Conservation (phyloP, 2,329 filamentous ascomycete genomes). For the Colletotrichum sp. region DNA sequence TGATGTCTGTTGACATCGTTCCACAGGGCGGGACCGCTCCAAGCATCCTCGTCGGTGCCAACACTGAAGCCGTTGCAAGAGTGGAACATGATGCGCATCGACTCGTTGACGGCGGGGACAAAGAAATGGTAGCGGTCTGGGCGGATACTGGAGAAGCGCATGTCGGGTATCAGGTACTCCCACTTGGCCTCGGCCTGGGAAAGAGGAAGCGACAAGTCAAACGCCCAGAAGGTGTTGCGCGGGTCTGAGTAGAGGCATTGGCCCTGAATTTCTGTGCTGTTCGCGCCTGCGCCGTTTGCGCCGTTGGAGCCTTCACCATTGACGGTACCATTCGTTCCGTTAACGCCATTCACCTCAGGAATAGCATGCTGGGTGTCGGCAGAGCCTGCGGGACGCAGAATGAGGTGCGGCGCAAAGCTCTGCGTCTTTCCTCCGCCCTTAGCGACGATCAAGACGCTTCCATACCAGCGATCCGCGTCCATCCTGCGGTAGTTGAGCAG, state of each 20-base stretch:
- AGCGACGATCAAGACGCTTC: slow-evolving; percentile 85
- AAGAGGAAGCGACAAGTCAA: slow-evolving; percentile 81
- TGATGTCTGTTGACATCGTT: slow-evolving; percentile 89
- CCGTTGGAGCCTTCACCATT: slow-evolving; percentile 28
- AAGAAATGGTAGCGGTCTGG: slow-evolving; percentile 75
- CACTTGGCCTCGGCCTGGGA: slow-evolving; percentile 73
- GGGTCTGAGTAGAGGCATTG: slow-evolving; percentile 69
- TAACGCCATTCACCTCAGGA: slow-evolving; percentile 31
- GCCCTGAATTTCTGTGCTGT: slow-evolving; percentile 47
- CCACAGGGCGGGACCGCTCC: slow-evolving; percentile 93
- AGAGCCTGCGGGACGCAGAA: slow-evolving; percentile 49
- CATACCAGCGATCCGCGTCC: slow-evolving; percentile 75
- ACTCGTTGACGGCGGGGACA: slow-evolving; percentile 81
- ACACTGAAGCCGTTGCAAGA: slow-evolving; percentile 97
- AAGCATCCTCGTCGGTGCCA: slow-evolving; percentile 82
- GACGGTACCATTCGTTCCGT: slow-evolving; percentile 35
- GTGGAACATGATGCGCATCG: slow-evolving; percentile 99
- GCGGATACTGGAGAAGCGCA: slow-evolving; percentile 66
- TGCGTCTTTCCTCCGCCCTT: slow-evolving; percentile 70
- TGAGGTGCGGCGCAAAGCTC: slow-evolving; percentile 63
- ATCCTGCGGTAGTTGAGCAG: slow-evolving; percentile 80
- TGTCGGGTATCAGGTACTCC: slow-evolving; percentile 75
- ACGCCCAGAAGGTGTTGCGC: slow-evolving; percentile 89
- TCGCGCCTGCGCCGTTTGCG: slow-evolving; percentile 23
- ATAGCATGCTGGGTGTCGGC: slow-evolving; percentile 23